Conservation (phyloP, 805 yeast species). For the Schwanniomyces pseudopolymorphus region DNA sequence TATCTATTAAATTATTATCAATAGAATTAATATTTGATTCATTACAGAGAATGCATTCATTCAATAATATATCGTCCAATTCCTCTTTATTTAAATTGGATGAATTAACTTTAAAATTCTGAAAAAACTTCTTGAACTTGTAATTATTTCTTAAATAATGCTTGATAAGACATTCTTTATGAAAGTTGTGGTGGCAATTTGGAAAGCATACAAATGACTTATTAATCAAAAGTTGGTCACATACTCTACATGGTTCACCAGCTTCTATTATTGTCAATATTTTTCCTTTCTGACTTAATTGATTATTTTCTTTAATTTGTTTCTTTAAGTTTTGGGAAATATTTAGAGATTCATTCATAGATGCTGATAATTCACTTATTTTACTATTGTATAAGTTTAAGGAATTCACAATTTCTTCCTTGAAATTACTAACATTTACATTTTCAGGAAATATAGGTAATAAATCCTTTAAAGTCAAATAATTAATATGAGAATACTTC, state of each 20-base stretch:
- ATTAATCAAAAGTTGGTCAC: constrained; percentile 66
- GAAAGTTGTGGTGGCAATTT: constrained; percentile 82
- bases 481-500: constrained; percentile 18
- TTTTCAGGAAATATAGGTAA: constrained; percentile 84
- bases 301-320: constrained; percentile 51
- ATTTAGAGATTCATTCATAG: constrained; percentile 70
- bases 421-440: constrained; percentile 75
- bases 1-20: constrained; percentile 58
- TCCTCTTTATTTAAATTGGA: constrained; percentile 42
- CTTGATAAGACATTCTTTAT: constrained; percentile 80
- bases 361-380: constrained; percentile 64
- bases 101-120: constrained; percentile 48
- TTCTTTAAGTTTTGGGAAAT: constrained; percentile 58
- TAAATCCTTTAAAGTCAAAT: constrained; percentile 71
- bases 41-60: constrained; percentile 75
- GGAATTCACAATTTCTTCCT: constrained; percentile 79
- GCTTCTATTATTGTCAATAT: constrained; percentile 72
- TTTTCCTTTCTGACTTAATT: constrained; percentile 28
- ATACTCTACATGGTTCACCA: constrained; percentile 76
- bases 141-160: constrained; percentile 62
- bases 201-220: constrained; percentile 81
- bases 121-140: constrained; percentile 60
- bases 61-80: constrained; percentile 58
- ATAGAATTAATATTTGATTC: constrained; percentile 68
- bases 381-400: constrained; percentile 68